These are phyloP conservation scores for Chenopodium suecicum DNA, from an alignment of 148 eudicot genomes.

Conservation along the genomic window DNA sequence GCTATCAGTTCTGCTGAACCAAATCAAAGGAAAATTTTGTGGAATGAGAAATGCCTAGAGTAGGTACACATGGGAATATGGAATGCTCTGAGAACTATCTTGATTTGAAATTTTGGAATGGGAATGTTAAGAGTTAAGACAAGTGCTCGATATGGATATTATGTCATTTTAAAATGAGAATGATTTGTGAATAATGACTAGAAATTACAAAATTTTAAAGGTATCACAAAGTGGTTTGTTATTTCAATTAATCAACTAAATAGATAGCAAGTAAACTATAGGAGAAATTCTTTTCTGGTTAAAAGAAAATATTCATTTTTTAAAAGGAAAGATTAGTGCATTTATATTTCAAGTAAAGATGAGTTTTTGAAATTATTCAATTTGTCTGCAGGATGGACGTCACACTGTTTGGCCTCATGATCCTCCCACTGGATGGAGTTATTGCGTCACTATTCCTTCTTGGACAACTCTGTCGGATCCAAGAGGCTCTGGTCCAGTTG, in stretches of 20 bases:
- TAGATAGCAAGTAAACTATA: not conserved
- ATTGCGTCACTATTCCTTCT: slow-evolving; percentile 92
- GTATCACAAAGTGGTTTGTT: not conserved
- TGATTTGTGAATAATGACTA: not conserved
- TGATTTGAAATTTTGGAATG: not conserved
- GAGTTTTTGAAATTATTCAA: not conserved
- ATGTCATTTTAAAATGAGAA: not conserved
- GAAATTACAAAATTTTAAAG: not conserved
- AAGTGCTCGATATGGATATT: not conserved
- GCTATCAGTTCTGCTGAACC: not conserved
- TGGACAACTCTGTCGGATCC: slow-evolving; percentile 69
- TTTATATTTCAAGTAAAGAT: too few relatives aligned
- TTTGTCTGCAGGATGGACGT: slow-evolving; percentile 63
- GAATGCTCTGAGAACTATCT: not conserved
- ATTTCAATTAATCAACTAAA: not conserved
- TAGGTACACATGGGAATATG: not conserved
- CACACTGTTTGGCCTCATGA: slow-evolving; percentile 90
- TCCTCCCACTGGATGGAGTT: slow-evolving; percentile 86
- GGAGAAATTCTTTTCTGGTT: not conserved
- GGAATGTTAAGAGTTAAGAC: not conserved
- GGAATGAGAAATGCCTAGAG: not conserved
- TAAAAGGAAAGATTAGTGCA: too few relatives aligned
- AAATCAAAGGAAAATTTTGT: not conserved
- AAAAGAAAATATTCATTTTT: too few relatives aligned
- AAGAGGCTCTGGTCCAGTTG: slow-evolving; percentile 68